Conservation (phyloP, 495 filamentous ascomycete species). For the Sphaerosporella brunnea region DNA sequence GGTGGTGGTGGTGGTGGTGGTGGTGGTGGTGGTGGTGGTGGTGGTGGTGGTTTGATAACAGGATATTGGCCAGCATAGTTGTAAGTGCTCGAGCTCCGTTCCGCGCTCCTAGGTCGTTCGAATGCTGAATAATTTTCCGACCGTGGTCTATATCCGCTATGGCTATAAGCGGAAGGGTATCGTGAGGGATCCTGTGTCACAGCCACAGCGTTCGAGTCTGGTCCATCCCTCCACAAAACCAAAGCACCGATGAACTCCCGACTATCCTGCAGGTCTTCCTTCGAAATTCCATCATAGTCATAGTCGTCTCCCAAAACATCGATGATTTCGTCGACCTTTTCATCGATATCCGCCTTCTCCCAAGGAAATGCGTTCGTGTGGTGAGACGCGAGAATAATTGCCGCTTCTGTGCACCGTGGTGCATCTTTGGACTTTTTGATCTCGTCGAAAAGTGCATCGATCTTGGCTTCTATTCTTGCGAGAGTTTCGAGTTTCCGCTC, state of each 20-base stretch:
- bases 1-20: no score
- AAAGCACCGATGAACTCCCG: not conserved
- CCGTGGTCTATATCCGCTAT: not conserved
- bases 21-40: no score
- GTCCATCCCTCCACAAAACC: not conserved
- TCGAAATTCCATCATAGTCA: not conserved
- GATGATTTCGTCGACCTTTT: not conserved
- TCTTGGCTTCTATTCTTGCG: not conserved
- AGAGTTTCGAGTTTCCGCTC: not conserved
- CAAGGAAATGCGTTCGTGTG: not conserved
- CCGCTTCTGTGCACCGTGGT: not conserved
- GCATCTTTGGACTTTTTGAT: not conserved
- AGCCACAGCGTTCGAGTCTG: not conserved
- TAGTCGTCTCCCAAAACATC: not conserved
- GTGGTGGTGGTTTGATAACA: no score
- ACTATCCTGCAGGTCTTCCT: slow-evolving; percentile 1
- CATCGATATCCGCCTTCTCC: not conserved
- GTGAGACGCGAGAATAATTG: not conserved
- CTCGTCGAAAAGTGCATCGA: not conserved
- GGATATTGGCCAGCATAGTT: not conserved
- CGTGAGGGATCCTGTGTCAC: not conserved
- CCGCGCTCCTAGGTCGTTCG: no score
- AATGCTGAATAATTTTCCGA: no score
- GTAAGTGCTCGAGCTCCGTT: not conserved
- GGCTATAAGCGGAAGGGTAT: not conserved